These are phyloP conservation scores for Corylus americana DNA, from an alignment of 306 rosid genomes.

Conservation along the genomic window DNA sequence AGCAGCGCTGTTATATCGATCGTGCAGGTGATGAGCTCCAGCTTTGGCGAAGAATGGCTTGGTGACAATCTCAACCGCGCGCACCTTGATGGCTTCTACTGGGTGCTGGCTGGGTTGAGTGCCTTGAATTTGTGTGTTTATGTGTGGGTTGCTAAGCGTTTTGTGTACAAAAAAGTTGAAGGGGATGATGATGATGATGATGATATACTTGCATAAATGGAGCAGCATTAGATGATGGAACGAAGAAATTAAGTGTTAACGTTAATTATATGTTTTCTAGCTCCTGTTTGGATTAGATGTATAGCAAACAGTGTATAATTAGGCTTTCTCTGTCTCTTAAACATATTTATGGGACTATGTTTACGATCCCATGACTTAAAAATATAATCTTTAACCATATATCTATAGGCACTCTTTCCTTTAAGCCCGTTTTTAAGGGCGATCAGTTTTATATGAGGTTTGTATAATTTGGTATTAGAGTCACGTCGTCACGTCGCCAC, in stretches of 20 bases:
- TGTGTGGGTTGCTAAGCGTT: slow-evolving; percentile 29
- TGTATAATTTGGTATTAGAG: too few relatives aligned
- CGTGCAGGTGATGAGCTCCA: slow-evolving; percentile 18
- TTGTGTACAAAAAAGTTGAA: slow-evolving; percentile 38
- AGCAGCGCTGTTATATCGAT: slow-evolving; percentile 27
- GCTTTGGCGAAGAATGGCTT: slow-evolving; percentile 27
- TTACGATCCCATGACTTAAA: too few relatives aligned
- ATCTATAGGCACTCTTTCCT: too few relatives aligned
- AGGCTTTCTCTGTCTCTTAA: slow-evolving; percentile 28
- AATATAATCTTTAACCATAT: too few relatives aligned
- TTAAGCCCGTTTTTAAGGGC: too few relatives aligned
- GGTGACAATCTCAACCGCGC: slow-evolving; percentile 43
- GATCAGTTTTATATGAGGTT: too few relatives aligned
- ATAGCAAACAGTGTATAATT: slow-evolving; percentile 19
- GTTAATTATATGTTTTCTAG: too few relatives aligned
- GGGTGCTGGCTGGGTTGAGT: slow-evolving; percentile 37
- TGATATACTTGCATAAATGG: too few relatives aligned
- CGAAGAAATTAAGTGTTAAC: too few relatives aligned
- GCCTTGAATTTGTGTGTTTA: slow-evolving; percentile 33
- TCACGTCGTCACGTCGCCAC: too few relatives aligned
- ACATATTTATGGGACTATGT: slow-evolving; percentile 4
- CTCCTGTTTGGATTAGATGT: too few relatives aligned
- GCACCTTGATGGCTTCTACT: slow-evolving; percentile 42
- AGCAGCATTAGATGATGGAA: too few relatives aligned
- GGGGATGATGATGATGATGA: background rate